These are phyloP conservation scores for Conticribra guillardii DNA, from an alignment of 108 stramenopile genomes.

Conservation along the genomic window DNA sequence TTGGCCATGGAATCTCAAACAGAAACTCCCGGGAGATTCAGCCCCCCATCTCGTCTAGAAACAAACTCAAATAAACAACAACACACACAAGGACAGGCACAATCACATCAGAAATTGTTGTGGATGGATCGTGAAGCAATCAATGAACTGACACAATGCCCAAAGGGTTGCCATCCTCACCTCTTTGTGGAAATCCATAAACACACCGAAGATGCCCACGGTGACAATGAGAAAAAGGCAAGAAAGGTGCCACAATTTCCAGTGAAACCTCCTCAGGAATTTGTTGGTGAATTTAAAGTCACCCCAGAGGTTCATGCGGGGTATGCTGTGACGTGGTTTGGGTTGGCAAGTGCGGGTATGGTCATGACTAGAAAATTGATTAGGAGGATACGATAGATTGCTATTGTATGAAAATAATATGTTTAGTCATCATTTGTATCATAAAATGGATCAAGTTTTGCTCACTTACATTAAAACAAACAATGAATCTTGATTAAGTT, in stretches of 20 bases:
- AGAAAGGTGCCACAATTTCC: constrained; percentile 13
- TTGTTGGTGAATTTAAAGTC: constrained; percentile 80
- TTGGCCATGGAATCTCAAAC: constrained; percentile 57
- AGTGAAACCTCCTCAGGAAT: constrained; percentile 40
- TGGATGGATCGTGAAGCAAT: constrained; percentile 78
- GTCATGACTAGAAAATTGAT: constrained; percentile 85
- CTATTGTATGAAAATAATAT: not conserved
- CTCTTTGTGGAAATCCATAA: constrained; percentile 47
- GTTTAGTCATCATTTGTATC: too few species aligned
- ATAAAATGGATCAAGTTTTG: too few species aligned
- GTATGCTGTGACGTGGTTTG: constrained; percentile 90
- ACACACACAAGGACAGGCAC: not conserved
- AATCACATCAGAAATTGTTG: constrained; percentile 47
- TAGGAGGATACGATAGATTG: constrained; percentile 51
- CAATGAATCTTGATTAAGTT: too few species aligned
- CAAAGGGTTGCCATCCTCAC: constrained; percentile 18
- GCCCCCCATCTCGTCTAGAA: constrained; percentile 43
- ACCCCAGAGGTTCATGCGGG: constrained; percentile 80
- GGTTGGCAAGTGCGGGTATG: constrained; percentile 79
- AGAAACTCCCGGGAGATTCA: constrained; percentile 50
- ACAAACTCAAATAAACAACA: not conserved
- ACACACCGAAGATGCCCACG: not conserved
- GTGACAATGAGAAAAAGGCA: not conserved
- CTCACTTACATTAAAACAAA: too few species aligned
- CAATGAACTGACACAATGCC: constrained; percentile 53